A percentile compares a stretch with the other conserved stretches of the same genome.
These are phyloP conservation scores for Fusarium annulatum DNA, from an alignment of 2,329 filamentous ascomycete species.

Conservation along the genomic window DNA sequence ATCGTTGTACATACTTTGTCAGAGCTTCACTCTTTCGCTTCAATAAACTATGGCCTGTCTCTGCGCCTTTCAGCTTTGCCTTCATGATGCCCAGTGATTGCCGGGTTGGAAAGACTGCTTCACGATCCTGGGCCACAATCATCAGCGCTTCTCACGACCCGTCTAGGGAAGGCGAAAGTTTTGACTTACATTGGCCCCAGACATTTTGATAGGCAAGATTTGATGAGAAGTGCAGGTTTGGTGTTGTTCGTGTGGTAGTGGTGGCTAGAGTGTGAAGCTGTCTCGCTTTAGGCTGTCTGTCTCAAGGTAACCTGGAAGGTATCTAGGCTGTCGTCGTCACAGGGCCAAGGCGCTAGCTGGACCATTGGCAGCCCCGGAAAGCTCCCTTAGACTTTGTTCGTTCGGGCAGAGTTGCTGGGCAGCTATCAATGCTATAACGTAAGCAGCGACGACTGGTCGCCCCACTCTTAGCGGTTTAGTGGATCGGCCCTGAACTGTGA, in stretches of 20 bases:
- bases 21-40: conserved; percentile 98
- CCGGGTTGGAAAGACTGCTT: conserved; percentile 96
- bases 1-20: conserved; percentile 77
- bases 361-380: neutral
- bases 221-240: neutral
- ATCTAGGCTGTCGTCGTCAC: conserved; percentile 29
- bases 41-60: conserved; percentile 90
- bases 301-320: conserved; percentile 1
- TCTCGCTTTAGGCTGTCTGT: conserved; percentile 26
- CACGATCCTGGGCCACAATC: conserved; percentile 75
- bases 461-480: conserved; percentile 7
- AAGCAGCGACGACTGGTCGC: conserved; percentile 5
- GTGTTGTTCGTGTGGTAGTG: conserved; percentile 3
- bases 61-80: conserved; percentile 93
- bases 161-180: neutral
- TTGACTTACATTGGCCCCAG: conserved; percentile 47
- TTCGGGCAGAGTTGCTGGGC: conserved; percentile 23
- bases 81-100: conserved; percentile 98
- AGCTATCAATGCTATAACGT: conserved; percentile 25
- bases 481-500: conserved; percentile 2
- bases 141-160: conserved; percentile 23
- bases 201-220: conserved; percentile 44
- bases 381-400: neutral
- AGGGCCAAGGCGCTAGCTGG: conserved; percentile 1
- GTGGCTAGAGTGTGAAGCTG: conserved; percentile 8